These are phyloP conservation scores for Jatropha podagrica DNA, from an alignment of 441 rosid genomes.

Conservation along the genomic window DNA sequence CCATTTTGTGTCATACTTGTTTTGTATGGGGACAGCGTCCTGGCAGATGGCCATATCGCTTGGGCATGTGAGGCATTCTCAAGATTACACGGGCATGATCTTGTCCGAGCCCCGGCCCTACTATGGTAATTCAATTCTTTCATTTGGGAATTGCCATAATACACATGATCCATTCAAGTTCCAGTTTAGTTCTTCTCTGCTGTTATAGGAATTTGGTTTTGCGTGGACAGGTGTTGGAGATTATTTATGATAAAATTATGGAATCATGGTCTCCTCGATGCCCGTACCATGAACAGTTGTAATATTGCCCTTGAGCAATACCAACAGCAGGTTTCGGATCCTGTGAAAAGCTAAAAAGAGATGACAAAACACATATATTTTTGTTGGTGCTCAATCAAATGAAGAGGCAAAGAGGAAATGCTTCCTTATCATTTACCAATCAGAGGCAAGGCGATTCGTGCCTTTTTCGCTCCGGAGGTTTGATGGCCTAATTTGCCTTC, in stretches of 20 bases:
- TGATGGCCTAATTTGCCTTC: not conserved
- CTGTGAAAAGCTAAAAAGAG: conserved; percentile 33
- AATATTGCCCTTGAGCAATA: conserved; percentile 59
- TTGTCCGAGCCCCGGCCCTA: conserved; percentile 64
- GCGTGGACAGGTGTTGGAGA: conserved; percentile 88
- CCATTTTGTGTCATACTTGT: not conserved
- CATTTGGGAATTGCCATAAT: not conserved
- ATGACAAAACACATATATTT: not conserved
- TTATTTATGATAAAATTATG: conserved; percentile 88
- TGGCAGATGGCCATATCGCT: conserved; percentile 97
- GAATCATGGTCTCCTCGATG: conserved; percentile 99
- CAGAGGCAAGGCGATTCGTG: not conserved
- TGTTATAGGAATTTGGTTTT: not conserved
- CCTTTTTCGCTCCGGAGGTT: not conserved
- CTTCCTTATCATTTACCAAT: not conserved
- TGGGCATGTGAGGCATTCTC: conserved; percentile 99
- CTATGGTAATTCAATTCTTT: conserved; percentile 49
- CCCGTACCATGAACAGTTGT: conserved; percentile 84
- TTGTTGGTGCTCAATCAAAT: not conserved
- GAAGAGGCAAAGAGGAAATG: not conserved
- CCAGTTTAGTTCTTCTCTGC: not conserved
- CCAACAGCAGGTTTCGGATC: conserved; percentile 44
- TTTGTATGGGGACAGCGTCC: conserved; percentile 53
- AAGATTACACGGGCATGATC: conserved; percentile 66
- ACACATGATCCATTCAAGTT: not conserved